Conservation (phyloP, 2,329 filamentous ascomycete genomes). For the Chaetomium globosum region DNA sequence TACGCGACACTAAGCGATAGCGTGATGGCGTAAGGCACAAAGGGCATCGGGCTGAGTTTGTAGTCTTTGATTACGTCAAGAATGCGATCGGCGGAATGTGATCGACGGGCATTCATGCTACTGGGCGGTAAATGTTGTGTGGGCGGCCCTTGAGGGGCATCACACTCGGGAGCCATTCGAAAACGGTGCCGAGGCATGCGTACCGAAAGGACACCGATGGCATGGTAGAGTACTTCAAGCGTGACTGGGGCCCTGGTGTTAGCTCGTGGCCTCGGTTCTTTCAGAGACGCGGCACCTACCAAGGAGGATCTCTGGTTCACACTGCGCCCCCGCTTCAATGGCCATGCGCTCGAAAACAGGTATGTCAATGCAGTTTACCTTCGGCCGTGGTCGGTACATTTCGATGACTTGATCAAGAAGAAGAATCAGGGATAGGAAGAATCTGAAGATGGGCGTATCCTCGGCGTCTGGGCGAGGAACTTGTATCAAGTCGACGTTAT, state of each 20-base stretch:
- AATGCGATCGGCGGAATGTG: slow-evolving; percentile 60
- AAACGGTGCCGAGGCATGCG: slow-evolving; percentile 49
- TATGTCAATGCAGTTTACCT: slow-evolving; percentile 54
- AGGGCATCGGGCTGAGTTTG: slow-evolving; percentile 57
- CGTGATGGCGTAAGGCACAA: slow-evolving; percentile 64
- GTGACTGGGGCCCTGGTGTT: slow-evolving; percentile 48
- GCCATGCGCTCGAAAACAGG: slow-evolving; percentile 62
- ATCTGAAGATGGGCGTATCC: slow-evolving; percentile 58
- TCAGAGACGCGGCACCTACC: slow-evolving; percentile 42
- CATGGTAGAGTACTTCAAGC: slow-evolving; percentile 65
- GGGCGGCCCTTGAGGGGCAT: slow-evolving; percentile 45
- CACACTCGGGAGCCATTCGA: slow-evolving; percentile 36
- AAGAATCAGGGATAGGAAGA: slow-evolving; percentile 58
- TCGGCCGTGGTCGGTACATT: slow-evolving; percentile 60
- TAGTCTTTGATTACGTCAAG: slow-evolving; percentile 57
- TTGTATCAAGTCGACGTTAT: slow-evolving; percentile 62
- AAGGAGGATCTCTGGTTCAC: slow-evolving; percentile 53
- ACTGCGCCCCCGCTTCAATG: slow-evolving; percentile 55
- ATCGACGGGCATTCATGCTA: slow-evolving; percentile 59
- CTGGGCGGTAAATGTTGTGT: slow-evolving; percentile 48
- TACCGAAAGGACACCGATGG: slow-evolving; percentile 64
- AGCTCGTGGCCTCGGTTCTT: not conserved
- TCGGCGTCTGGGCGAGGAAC: slow-evolving; percentile 55
- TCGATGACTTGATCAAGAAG: slow-evolving; percentile 62
- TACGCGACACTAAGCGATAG: slow-evolving; percentile 65